Evolutionary conservation across 2,329 filamentous ascomycete genomes (phyloP), one percentile per base, ranked within the genome.

Genomic region (Aureobasidium sp.): DNA sequence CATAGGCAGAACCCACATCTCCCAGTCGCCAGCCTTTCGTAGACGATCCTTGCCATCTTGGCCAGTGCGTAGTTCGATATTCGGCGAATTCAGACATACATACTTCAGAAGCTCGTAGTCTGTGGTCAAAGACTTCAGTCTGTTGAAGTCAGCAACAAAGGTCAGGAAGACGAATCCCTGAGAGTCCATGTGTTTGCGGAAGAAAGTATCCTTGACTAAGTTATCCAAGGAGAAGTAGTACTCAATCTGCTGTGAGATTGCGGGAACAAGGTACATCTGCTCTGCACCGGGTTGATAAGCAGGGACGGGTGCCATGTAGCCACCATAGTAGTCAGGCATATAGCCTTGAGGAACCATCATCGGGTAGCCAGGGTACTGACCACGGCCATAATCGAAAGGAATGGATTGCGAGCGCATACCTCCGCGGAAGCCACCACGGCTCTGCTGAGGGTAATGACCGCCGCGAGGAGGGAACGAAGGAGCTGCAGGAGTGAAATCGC

Each of bases 151-250:
- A 26, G 88, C 84, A 68, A 99, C 87, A 63, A 96, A 83, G 37
- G 83, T 81, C 57, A 99, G 78, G 56, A 85, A 86, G 15, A 97
- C 92, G 70, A 92, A 97, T 20, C 94, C 94, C 73, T 97, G 90
- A 0, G 89, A 90, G 72, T 99, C 93, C 94, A 99, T 97, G 68
- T 92, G 87, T 70, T 85, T 87, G 62, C 94, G 87, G 63, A 99
- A 81, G 75, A 86, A 97, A 70, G 90, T 82, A 71, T 99, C 94
- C 76, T 96, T 97, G 81, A 90, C 89, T 55, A 97, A 82, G 72
- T 99, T 99, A 70, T 97, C 90, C 32, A 96, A 84, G 0, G 93
- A 97, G 77, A 99, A 96, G 76, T 99, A 99, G 78, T 97, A 99
- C 70, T 96, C 91, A 41, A 74, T 64, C 70, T 87, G 86, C 68